A percentile compares a stretch with the other conserved stretches of the same genome.
Conservation (phyloP, 1,139 yeast species). For the Magnusiomyces magnusii region DNA sequence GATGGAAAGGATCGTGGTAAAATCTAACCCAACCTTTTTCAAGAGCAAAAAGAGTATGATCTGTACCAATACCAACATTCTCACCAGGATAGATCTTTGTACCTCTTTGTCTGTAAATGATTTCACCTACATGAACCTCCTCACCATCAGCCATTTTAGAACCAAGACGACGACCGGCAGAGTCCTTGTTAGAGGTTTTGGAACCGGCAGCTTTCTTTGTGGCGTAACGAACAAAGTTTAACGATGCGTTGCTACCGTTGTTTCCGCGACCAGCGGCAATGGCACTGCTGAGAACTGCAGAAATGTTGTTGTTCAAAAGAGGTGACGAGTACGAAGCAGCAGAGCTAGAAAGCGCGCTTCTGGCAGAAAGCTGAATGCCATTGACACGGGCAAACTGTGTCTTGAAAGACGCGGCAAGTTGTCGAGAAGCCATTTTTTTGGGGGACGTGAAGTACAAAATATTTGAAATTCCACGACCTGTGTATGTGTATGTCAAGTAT, state of each 20-base stretch:
- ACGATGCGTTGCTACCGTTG: background rate
- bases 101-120: slow-evolving; percentile 92
- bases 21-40: slow-evolving; percentile 93
- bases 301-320: slow-evolving; percentile 24
- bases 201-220: slow-evolving; percentile 95
- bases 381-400: slow-evolving; percentile 3
- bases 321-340: slow-evolving; percentile 11
- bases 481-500: background rate
- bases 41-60: slow-evolving; percentile 82
- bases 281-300: background rate
- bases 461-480: background rate
- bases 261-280: background rate
- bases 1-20: slow-evolving; percentile 96
- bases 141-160: slow-evolving; percentile 77
- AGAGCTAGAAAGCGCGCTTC: slow-evolving; percentile 15
- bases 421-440: background rate
- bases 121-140: slow-evolving; percentile 69
- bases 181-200: slow-evolving; percentile 84
- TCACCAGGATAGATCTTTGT: slow-evolving; percentile 96
- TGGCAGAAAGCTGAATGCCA: background rate
- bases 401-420: background rate
- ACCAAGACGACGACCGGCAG: slow-evolving; percentile 93
- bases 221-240: slow-evolving; percentile 67
- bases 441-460: background rate
- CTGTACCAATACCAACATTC: slow-evolving; percentile 78